Base-by-base conservation (phyloP, 257 asterid species). In the Solanum tacnaense region DNA sequence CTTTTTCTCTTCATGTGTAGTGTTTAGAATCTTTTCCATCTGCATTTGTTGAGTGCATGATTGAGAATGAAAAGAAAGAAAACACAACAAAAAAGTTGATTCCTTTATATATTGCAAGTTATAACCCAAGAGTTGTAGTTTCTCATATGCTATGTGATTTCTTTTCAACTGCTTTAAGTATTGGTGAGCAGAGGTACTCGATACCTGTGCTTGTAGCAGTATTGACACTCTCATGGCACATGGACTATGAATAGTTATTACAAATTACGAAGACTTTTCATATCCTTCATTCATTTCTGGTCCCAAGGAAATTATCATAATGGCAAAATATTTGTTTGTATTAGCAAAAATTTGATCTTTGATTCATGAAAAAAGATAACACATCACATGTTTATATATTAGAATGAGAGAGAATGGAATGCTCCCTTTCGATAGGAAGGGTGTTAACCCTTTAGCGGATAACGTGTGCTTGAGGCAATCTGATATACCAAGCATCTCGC, bases 391-490 rank as follows among this genome's bases (percentile, higher is more conserved):
- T 9, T 9, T 9, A 6, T 52, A 52, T 0, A 18, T 18, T 56
- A 56, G 65, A 56, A 56, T 0, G 25, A 7, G 12, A 12, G 67
- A 7, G 67, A 56, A 56, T 1, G 11, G 67, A 20, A 20, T 56
- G 12, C 0, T 56, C 65, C 65, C 25, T 20, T 56, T 20, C 67
- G 25, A 3, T 20, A 1, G 0, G 65, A 56, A 56, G 67, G 67
- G 11, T 20, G 11, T 20, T 3, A 7, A 20, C 67, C 11, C 11
- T 56, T 56, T 20, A 56, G 67, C 4, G 65, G n/a, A 0, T 52
- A 52, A 52, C 9, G 0, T 52, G 23, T 52, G 2, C n/a, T 0
- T 1, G 0, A 18, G 65, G n/a, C 25, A 56, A 7, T 56, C 0
- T 20, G 5, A 56, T 56, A 20, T 0, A 49, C 60, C 60, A 15